These are phyloP conservation scores for Stevia rebaudiana DNA, from an alignment of 140 eudicot genomes.

Conservation along the genomic window DNA sequence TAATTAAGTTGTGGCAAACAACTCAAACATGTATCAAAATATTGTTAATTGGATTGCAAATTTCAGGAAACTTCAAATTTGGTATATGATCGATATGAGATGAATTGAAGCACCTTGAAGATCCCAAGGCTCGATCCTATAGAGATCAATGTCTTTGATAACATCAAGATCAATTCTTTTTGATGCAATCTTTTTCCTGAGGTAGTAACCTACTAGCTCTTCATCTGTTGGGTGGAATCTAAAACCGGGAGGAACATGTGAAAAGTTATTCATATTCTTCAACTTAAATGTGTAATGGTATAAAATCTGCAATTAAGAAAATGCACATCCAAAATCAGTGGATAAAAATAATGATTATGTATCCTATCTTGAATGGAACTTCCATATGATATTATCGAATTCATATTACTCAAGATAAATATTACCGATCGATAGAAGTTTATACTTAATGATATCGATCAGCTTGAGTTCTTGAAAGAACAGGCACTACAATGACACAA, in stretches of 20 bases:
- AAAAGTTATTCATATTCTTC: slow-evolving; percentile 58
- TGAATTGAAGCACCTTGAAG: slow-evolving; percentile 61
- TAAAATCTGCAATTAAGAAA: slow-evolving; percentile 31
- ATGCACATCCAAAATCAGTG: slow-evolving; percentile 13
- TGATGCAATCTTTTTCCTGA: slow-evolving; percentile 65
- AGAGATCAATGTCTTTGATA: slow-evolving; percentile 85
- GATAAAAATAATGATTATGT: background rate
- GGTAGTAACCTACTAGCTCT: slow-evolving; percentile 89
- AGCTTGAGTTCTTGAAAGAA: background rate
- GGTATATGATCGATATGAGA: slow-evolving; percentile 14
- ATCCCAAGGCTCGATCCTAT: slow-evolving; percentile 96
- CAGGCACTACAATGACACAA: background rate
- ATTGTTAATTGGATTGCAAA: slow-evolving; percentile 25
- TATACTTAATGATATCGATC: background rate
- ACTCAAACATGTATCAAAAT: slow-evolving; percentile 31
- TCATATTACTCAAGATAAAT: background rate
- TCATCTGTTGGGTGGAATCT: slow-evolving; percentile 93
- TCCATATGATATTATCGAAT: background rate
- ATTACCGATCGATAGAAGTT: background rate
- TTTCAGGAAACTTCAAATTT: slow-evolving; percentile 22
- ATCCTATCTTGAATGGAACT: too few species aligned
- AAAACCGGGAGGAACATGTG: slow-evolving; percentile 94
- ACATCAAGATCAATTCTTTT: slow-evolving; percentile 76
- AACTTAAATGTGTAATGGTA: slow-evolving; percentile 8
- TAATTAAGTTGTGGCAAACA: slow-evolving; percentile 24